Evolutionary conservation across 202 grass and related monocot genomes (phyloP).

Genomic region (Zoysia matrella): DNA sequence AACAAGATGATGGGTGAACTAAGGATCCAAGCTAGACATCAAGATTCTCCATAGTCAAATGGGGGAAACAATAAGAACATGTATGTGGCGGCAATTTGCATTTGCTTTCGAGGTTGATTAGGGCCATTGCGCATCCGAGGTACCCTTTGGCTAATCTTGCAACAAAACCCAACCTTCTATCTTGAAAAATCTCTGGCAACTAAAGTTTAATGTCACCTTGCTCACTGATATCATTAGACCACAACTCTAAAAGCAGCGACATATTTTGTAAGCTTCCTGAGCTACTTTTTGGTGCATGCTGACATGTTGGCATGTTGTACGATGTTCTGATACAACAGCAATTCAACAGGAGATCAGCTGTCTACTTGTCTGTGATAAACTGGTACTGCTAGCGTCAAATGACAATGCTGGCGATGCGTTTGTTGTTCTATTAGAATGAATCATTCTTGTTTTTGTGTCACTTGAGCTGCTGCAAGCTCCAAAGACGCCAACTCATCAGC

Average conservation of each 20-base stretch:
- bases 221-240: conserved; percentile 7
- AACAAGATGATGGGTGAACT: no score
- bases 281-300: no score
- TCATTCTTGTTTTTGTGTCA: background rate
- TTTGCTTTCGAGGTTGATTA: conserved; percentile 7
- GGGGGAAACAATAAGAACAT: background rate
- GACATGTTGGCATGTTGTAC: no score
- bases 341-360: conserved; percentile 12
- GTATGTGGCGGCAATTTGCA: background rate
- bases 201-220: conserved; percentile 11
- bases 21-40: background rate
- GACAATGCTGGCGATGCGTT: background rate
- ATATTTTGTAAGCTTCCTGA: background rate
- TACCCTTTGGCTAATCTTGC: conserved; percentile 24
- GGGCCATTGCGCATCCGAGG: conserved; percentile 26
- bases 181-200: background rate
- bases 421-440: background rate
- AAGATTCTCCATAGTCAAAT: conserved; percentile 7
- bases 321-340: background rate
- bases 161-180: conserved; percentile 1
- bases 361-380: conserved; percentile 24
- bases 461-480: background rate
- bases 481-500: background rate
- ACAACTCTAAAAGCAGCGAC: background rate
- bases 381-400: background rate